These are phyloP conservation scores for Elaphomyces granulatus DNA, from an alignment of 495 filamentous ascomycete species.

Conservation along the genomic window DNA sequence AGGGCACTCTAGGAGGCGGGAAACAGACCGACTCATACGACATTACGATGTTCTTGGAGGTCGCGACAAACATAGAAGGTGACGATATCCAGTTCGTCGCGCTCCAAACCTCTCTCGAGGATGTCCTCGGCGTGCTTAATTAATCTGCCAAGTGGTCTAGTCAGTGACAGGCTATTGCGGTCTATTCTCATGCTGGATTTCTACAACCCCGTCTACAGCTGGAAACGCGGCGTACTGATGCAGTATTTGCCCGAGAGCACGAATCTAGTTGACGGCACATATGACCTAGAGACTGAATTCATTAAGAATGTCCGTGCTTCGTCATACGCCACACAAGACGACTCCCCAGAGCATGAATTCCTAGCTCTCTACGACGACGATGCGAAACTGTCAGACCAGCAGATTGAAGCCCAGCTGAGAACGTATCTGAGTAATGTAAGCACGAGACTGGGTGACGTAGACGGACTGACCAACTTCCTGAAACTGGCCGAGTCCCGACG, in stretches of 20 bases:
- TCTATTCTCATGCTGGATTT: conserved; percentile 5
- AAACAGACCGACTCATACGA: conserved; percentile 1
- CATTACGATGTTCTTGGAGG: neutral
- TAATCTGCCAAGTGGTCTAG: neutral
- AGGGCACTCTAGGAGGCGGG: conserved; percentile 1
- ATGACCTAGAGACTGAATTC: conserved; percentile 4
- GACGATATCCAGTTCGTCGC: neutral
- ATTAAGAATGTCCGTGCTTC: neutral
- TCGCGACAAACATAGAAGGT: neutral
- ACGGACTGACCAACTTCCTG: conserved; percentile 6
- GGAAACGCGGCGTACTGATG: conserved; percentile 5
- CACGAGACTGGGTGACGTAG: neutral
- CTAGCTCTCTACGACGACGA: neutral
- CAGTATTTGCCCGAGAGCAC: conserved; percentile 5
- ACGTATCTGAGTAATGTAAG: neutral
- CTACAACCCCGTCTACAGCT: conserved; percentile 6
- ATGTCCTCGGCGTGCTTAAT: neutral
- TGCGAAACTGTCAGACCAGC: neutral
- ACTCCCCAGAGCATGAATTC: neutral
- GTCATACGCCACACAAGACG: neutral
- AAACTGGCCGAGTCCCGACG: conserved; percentile 9
- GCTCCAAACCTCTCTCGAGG: conserved; percentile 1
- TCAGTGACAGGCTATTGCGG: neutral
- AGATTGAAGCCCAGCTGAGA: neutral
- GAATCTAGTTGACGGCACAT: neutral